phyloP scores from a whole-genome alignment of 768 basidiomycete genomes.

The Boletus vermiculosoides region DNA sequence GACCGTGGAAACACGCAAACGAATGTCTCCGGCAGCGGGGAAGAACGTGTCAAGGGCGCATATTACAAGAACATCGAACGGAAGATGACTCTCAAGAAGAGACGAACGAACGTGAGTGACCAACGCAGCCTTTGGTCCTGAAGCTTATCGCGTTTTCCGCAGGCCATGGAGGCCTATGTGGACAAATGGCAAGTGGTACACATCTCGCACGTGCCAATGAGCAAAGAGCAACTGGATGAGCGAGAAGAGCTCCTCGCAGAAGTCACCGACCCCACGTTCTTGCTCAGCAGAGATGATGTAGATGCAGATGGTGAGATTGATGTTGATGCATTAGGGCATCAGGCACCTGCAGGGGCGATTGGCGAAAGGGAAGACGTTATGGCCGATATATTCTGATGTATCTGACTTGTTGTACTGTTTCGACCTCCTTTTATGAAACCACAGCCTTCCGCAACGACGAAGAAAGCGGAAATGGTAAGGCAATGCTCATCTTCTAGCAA shows the following conservation, averaged over 20 bases:
- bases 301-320: slow-evolving; percentile 62
- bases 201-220: slow-evolving; percentile 68
- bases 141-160: slow-evolving; percentile 1
- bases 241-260: slow-evolving; percentile 77
- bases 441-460: neutral
- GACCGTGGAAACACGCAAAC: slow-evolving; percentile 52
- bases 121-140: neutral
- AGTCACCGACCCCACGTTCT: slow-evolving; percentile 64
- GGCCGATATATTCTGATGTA: slow-evolving; percentile 35
- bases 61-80: slow-evolving; percentile 89
- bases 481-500: neutral
- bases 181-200: slow-evolving; percentile 85
- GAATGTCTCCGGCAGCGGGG: slow-evolving; percentile 37
- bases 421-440: neutral
- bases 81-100: slow-evolving; percentile 86
- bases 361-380: slow-evolving; percentile 40
- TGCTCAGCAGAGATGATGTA: slow-evolving; percentile 46
- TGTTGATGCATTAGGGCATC: slow-evolving; percentile 60
- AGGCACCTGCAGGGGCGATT: slow-evolving; percentile 43
- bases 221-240: slow-evolving; percentile 72
- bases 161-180: slow-evolving; percentile 70
- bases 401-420: slow-evolving; percentile 2
- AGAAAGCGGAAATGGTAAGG: neutral
- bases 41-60: slow-evolving; percentile 58
- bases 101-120: slow-evolving; percentile 68